Evolutionary conservation across 352 stramenopile genomes (phyloP).

Genomic region (Thalassiosira sp.): DNA sequence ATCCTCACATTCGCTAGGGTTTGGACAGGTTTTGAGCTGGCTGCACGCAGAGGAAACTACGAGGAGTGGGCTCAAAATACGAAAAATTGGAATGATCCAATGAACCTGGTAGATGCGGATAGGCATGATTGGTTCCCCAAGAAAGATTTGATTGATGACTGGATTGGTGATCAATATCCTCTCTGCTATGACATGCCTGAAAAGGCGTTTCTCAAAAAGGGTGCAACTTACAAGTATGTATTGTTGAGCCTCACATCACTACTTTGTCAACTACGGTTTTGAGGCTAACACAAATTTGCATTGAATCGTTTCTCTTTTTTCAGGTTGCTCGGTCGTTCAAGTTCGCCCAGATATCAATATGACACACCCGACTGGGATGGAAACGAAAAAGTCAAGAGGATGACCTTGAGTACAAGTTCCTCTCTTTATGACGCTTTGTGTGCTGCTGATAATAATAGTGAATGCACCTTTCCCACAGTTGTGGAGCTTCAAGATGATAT

Average conservation of each 20-base stretch:
- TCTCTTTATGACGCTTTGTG: slow-evolving; percentile 35
- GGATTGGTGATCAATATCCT: slow-evolving; percentile 59
- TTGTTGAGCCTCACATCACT: background rate
- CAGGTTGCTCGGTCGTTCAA: slow-evolving; percentile 37
- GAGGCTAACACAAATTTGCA: background rate
- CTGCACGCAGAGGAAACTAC: slow-evolving; percentile 36
- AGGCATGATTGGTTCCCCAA: slow-evolving; percentile 70
- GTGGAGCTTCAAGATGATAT: slow-evolving; percentile 41
- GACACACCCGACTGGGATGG: slow-evolving; percentile 21
- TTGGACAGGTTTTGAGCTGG: slow-evolving; percentile 70
- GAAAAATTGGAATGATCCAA: slow-evolving; percentile 41
- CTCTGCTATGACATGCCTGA: slow-evolving; percentile 58
- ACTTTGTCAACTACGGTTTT: background rate
- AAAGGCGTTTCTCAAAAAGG: slow-evolving; percentile 43
- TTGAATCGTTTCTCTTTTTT: background rate
- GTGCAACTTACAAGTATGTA: slow-evolving; percentile 52
- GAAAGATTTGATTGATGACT: slow-evolving; percentile 44
- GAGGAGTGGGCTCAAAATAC: slow-evolving; percentile 25
- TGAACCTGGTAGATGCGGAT: slow-evolving; percentile 40
- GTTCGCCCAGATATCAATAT: slow-evolving; percentile 33
- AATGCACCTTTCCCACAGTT: slow-evolving; percentile 39
- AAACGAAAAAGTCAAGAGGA: slow-evolving; percentile 18
- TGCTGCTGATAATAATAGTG: slow-evolving; percentile 1
- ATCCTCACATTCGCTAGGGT: slow-evolving; percentile 68
- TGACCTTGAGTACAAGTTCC: slow-evolving; percentile 24